phyloP scores from a whole-genome alignment of 1,139 yeast species.

The Geotrichum aggregatum region DNA sequence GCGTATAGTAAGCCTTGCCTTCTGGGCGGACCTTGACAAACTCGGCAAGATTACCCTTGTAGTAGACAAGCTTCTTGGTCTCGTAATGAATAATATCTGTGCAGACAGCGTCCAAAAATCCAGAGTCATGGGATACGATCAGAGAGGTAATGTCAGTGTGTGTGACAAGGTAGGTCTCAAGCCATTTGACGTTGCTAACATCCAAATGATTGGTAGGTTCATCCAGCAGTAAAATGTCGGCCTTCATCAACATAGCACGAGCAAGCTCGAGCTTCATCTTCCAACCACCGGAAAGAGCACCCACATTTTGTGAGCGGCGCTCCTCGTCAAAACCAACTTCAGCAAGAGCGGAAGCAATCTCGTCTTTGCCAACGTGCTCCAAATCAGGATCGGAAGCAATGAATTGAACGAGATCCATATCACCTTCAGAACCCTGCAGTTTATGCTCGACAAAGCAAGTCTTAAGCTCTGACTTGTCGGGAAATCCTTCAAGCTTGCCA shows the following conservation, averaged over 20 bases:
- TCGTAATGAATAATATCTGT: slow-evolving; percentile 96
- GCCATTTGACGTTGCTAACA: slow-evolving; percentile 89
- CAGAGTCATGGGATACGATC: slow-evolving; percentile 96
- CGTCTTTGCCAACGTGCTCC: slow-evolving; percentile 55
- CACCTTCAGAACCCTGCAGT: slow-evolving; percentile 92
- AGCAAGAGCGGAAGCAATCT: slow-evolving; percentile 68
- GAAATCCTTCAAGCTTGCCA: slow-evolving; percentile 97
- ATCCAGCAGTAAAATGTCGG: slow-evolving; percentile 87
- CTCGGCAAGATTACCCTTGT: slow-evolving; percentile 91
- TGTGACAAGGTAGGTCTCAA: slow-evolving; percentile 70
- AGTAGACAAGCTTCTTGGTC: slow-evolving; percentile 88
- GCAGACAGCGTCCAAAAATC: slow-evolving; percentile 91
- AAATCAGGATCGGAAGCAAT: slow-evolving; percentile 90
- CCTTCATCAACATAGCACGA: slow-evolving; percentile 96
- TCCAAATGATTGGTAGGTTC: slow-evolving; percentile 83
- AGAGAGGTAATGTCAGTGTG: slow-evolving; percentile 90
- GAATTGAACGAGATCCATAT: slow-evolving; percentile 78
- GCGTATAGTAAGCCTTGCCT: slow-evolving; percentile 93
- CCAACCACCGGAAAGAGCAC: slow-evolving; percentile 89
- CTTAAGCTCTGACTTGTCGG: slow-evolving; percentile 77
- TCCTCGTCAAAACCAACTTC: slow-evolving; percentile 90
- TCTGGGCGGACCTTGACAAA: slow-evolving; percentile 92
- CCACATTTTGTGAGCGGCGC: slow-evolving; percentile 83
- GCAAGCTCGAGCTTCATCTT: slow-evolving; percentile 97
- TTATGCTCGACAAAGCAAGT: slow-evolving; percentile 98